These are phyloP conservation scores for Colletotrichum sp. DNA, from an alignment of 2,329 filamentous ascomycete genomes.

Conservation along the genomic window DNA sequence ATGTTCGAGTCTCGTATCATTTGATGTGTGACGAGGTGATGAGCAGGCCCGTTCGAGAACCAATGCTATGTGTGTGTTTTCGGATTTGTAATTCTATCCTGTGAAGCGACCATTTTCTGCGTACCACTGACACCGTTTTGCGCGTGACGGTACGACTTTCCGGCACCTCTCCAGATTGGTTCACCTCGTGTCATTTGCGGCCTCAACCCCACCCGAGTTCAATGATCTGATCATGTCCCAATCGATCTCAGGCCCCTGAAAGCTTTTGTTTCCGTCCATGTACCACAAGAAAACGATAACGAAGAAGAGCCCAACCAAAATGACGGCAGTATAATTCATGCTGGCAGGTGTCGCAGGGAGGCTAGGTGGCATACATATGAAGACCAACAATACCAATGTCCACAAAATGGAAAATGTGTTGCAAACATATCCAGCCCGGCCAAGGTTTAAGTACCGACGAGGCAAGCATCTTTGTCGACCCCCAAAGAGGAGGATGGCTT, in stretches of 20 bases:
- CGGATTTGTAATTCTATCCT: background rate
- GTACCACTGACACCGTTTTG: background rate
- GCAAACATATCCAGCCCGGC: constrained; percentile 22
- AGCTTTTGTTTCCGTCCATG: background rate
- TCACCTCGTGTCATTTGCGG: background rate
- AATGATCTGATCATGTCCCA: background rate
- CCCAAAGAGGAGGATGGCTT: constrained; percentile 25
- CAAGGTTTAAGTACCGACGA: constrained; percentile 23
- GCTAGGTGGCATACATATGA: constrained; percentile 28
- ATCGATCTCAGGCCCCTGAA: background rate
- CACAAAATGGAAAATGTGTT: constrained; percentile 26
- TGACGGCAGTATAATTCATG: background rate
- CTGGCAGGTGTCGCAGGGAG: constrained; percentile 19
- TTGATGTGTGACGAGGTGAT: background rate
- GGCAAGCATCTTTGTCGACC: constrained; percentile 25
- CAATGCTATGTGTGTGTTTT: background rate
- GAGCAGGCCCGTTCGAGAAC: background rate
- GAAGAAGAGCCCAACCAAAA: background rate
- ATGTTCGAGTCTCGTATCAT: background rate
- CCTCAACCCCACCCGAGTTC: background rate
- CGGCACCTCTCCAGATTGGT: background rate
- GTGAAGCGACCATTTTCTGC: background rate
- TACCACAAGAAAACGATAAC: background rate
- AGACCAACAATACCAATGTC: constrained; percentile 22
- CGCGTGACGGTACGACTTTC: background rate